Conservation (phyloP, 2,329 filamentous ascomycete genomes). For the Myriosclerotinia scirpicola region DNA sequence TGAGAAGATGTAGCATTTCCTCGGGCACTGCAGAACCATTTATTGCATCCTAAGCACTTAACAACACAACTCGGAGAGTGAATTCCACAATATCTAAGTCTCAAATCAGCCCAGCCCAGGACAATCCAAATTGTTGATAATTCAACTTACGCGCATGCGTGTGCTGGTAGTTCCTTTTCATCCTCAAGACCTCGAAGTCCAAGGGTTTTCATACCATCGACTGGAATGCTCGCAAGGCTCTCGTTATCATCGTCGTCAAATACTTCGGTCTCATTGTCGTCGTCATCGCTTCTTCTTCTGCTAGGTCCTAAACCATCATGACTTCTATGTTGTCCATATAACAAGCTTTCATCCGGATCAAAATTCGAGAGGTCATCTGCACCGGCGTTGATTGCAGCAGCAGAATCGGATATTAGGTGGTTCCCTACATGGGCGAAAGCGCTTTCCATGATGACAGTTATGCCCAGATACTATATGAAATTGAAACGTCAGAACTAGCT, state of each 20-base stretch:
- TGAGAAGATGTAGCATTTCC: conserved; percentile 96
- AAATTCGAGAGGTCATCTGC: conserved; percentile 69
- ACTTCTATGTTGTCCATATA: conserved; percentile 68
- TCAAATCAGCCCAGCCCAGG: conserved; percentile 34
- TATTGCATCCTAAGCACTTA: conserved; percentile 92
- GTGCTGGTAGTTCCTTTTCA: conserved; percentile 85
- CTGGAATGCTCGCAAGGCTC: conserved; percentile 75
- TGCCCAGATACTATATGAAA: conserved; percentile 25
- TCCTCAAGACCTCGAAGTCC: conserved; percentile 66
- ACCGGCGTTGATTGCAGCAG: conserved; percentile 82
- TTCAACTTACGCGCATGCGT: conserved; percentile 86
- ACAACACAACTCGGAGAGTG: conserved; percentile 94
- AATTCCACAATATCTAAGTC: conserved; percentile 84
- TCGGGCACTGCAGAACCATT: conserved; percentile 98
- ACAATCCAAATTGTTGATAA: conserved; percentile 18
- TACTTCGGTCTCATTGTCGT: conserved; percentile 83
- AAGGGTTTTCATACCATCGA: conserved; percentile 70
- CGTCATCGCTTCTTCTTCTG: conserved; percentile 73
- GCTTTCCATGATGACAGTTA: conserved; percentile 65
- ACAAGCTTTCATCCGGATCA: conserved; percentile 76
- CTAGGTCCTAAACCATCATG: conserved; percentile 50
- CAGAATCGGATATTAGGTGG: conserved; percentile 80
- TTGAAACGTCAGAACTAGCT: conserved; percentile 18
- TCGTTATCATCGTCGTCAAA: conserved; percentile 78
- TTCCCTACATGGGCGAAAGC: conserved; percentile 88